These are phyloP conservation scores for Camelina sativa DNA, from an alignment of 345 rosid genomes.

Conservation along the genomic window DNA sequence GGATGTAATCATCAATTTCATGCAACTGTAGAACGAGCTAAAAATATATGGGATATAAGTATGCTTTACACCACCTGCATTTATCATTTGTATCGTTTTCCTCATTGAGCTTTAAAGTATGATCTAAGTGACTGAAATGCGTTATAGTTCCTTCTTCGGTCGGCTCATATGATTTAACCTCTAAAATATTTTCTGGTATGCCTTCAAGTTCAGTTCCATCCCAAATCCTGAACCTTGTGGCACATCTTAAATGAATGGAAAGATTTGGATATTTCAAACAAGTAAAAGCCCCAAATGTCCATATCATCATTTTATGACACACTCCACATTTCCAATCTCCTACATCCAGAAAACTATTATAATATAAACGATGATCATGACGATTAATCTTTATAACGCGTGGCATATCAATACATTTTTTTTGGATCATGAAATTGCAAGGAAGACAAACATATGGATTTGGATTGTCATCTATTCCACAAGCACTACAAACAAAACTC, in stretches of 20 bases:
- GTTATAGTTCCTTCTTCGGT: slow-evolving; percentile 13
- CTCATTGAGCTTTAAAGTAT: slow-evolving; percentile 15
- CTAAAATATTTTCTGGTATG: not conserved
- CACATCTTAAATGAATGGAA: slow-evolving; percentile 22
- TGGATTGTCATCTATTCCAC: slow-evolving; percentile 25
- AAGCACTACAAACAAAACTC: slow-evolving; percentile 15
- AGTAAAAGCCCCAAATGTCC: slow-evolving; percentile 29
- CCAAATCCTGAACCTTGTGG: slow-evolving; percentile 18
- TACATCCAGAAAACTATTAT: not conserved
- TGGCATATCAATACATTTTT: slow-evolving; percentile 12
- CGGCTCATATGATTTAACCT: slow-evolving; percentile 10
- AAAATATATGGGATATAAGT: not conserved
- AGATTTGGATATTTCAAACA: slow-evolving; percentile 3
- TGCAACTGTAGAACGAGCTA: slow-evolving; percentile 17
- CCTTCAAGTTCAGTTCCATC: slow-evolving; percentile 29
- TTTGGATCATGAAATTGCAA: slow-evolving; percentile 35
- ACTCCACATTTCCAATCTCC: slow-evolving; percentile 24
- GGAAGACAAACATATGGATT: slow-evolving; percentile 32
- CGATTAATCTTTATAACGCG: not conserved
- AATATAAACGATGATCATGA: not conserved
- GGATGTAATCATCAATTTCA: slow-evolving; percentile 14
- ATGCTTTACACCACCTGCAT: slow-evolving; percentile 10
- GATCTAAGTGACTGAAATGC: not conserved
- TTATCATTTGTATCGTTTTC: not conserved
- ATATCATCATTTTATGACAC: not conserved